Percentiles rank a stretch among this genome's conserved stretches.
Conservation (phyloP, 306 rosid genomes). For the Prosopis cineraria region DNA sequence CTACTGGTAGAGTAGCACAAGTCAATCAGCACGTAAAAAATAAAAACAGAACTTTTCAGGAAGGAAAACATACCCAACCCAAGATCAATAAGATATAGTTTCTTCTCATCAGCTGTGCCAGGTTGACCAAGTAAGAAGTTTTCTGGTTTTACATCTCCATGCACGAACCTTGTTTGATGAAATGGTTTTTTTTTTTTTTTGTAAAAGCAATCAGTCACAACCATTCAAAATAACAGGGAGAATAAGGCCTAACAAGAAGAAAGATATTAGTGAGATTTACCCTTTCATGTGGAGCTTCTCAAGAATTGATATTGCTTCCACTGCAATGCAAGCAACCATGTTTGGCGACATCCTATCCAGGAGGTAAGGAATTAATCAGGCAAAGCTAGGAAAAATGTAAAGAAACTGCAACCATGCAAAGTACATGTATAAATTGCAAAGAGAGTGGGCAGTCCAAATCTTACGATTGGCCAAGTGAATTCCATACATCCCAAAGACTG, state of each 20-base stretch:
- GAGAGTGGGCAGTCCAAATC: slow-evolving; percentile 36
- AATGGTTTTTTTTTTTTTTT: background rate
- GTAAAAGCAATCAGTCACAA: slow-evolving; percentile 2
- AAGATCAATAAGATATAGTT: slow-evolving; percentile 89
- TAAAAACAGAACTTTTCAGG: background rate
- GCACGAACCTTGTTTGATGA: slow-evolving; percentile 73
- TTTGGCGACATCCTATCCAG: slow-evolving; percentile 78
- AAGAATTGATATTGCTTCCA: slow-evolving; percentile 94
- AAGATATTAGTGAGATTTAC: slow-evolving; percentile 43
- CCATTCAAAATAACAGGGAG: slow-evolving; percentile 24
- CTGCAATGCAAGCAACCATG: slow-evolving; percentile 95
- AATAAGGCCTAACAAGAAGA: background rate
- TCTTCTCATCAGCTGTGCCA: slow-evolving; percentile 88
- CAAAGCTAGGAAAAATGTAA: background rate
- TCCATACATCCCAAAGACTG: slow-evolving; percentile 96
- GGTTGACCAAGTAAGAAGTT: slow-evolving; percentile 94
- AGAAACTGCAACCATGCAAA: background rate
- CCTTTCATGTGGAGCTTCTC: slow-evolving; percentile 95
- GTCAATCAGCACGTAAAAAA: background rate
- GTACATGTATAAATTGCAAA: background rate
- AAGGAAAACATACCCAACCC: slow-evolving; percentile 71
- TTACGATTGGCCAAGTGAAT: slow-evolving; percentile 82
- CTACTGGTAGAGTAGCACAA: background rate
- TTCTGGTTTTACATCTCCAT: slow-evolving; percentile 97
- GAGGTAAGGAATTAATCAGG: slow-evolving; percentile 32